A percentile compares a stretch with the other conserved stretches of the same genome.
Evolutionary conservation across 805 yeast species (phyloP).

Genomic region (Teunomyces stri): DNA sequence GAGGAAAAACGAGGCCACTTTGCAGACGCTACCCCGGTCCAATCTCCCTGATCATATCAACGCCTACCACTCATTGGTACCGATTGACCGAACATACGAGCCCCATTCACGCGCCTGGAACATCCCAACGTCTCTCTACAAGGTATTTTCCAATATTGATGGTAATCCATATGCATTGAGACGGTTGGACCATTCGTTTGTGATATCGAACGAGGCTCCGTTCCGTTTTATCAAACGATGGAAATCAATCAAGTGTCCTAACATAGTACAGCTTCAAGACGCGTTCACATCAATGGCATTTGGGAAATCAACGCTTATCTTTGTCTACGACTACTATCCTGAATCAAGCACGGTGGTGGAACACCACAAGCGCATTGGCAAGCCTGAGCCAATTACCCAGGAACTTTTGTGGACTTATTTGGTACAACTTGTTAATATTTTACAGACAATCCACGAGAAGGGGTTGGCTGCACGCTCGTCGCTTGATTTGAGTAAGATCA

Average conservation of each 20-base stretch:
- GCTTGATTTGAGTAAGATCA: conserved; percentile 63
- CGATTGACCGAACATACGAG: conserved; percentile 55
- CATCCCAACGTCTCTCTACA: conserved; percentile 62
- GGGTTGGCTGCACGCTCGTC: conserved; percentile 61
- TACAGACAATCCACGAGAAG: conserved; percentile 62
- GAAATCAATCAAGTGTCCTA: conserved; percentile 50
- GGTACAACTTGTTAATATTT: conserved; percentile 70
- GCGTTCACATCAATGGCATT: conserved; percentile 86
- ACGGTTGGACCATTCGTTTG: conserved; percentile 54
- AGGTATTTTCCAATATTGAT: conserved; percentile 74
- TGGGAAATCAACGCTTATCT: conserved; percentile 61
- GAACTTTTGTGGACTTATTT: conserved; percentile 72
- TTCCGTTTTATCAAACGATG: conserved; percentile 65
- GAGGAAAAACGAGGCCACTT: conserved; percentile 74
- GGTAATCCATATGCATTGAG: conserved; percentile 77
- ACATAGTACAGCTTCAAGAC: conserved; percentile 67
- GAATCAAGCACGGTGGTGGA: conserved; percentile 68
- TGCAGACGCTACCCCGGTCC: conserved; percentile 56
- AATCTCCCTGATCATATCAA: conserved; percentile 57
- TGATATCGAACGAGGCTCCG: conserved; percentile 50
- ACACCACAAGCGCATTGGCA: conserved; percentile 49
- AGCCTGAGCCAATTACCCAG: conserved; percentile 56
- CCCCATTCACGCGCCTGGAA: conserved; percentile 44
- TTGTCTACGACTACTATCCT: conserved; percentile 86
- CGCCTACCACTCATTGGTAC: conserved; percentile 78